Evolutionary conservation across 352 stramenopile genomes (phyloP).

Genomic region (Pythium folliculosum): DNA sequence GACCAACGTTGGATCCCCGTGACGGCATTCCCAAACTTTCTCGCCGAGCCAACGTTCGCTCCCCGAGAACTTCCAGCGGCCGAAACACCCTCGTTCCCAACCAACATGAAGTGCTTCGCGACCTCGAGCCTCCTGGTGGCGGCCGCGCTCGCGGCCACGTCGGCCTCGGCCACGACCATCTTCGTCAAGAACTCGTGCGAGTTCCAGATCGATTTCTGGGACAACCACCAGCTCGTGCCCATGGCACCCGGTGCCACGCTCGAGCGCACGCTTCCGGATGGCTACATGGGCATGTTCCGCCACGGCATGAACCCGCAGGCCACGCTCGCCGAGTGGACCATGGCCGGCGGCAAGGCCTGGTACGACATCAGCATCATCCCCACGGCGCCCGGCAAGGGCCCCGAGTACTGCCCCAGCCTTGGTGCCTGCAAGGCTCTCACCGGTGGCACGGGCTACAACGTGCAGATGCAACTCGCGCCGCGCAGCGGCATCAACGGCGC

Average conservation of each 20-base stretch:
- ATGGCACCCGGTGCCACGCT: slow-evolving; percentile 5
- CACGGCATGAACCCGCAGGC: slow-evolving; percentile 24
- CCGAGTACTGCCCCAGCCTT: slow-evolving; percentile 31
- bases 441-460: slow-evolving; percentile 32
- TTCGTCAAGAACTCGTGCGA: slow-evolving; percentile 33
- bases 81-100: background rate
- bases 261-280: slow-evolving; percentile 6
- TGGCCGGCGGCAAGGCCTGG: slow-evolving; percentile 34
- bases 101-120: slow-evolving; percentile 21
- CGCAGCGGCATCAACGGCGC: slow-evolving; percentile 14
- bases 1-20: background rate
- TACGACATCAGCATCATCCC: slow-evolving; percentile 44
- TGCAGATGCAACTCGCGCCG: slow-evolving; percentile 28
- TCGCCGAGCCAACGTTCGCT: background rate
- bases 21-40: slow-evolving; percentile 27
- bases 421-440: slow-evolving; percentile 31
- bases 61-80: slow-evolving; percentile 12
- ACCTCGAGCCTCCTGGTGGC: slow-evolving; percentile 17
- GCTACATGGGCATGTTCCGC: slow-evolving; percentile 33
- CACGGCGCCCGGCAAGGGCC: slow-evolving; percentile 10
- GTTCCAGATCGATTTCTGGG: slow-evolving; percentile 28
- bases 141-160: slow-evolving; percentile 2
- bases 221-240: slow-evolving; percentile 18
- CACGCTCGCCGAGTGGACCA: slow-evolving; percentile 34
- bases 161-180: slow-evolving; percentile 16